Evolutionary conservation across 768 basidiomycete species (phyloP).

Genomic region (Serendipita sp.): DNA sequence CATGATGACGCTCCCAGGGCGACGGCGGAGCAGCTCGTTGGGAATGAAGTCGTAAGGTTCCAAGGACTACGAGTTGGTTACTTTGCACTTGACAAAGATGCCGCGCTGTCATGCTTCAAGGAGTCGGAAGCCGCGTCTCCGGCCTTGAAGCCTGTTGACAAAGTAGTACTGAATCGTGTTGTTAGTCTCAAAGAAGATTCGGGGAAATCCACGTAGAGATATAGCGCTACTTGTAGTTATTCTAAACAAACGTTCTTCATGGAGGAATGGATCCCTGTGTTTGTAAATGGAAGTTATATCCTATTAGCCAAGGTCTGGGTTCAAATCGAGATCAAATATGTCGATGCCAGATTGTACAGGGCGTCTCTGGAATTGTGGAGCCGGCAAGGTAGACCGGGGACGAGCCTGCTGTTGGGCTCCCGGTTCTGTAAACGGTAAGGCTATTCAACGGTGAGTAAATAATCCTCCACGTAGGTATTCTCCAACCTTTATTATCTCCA

Average conservation of each 20-base stretch:
- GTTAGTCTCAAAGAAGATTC: conserved; percentile 91
- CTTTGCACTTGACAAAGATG: conserved; percentile 83
- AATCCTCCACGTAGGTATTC: neutral
- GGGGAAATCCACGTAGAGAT: conserved; percentile 36
- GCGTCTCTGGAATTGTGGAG: conserved; percentile 43
- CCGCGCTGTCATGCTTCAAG: conserved; percentile 47
- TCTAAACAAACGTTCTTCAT: conserved; percentile 32
- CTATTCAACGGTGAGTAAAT: neutral
- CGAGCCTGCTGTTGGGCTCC: conserved; percentile 33
- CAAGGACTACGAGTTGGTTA: conserved; percentile 92
- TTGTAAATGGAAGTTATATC: neutral
- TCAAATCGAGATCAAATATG: conserved; percentile 70
- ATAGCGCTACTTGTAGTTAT: conserved; percentile 44
- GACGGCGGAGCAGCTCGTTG: conserved; percentile 64
- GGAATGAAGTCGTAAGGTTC: conserved; percentile 87
- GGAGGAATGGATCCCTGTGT: neutral
- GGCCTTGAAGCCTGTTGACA: conserved; percentile 49
- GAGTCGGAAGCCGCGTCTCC: conserved; percentile 29
- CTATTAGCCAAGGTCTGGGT: conserved; percentile 43
- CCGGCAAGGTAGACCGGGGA: conserved; percentile 35
- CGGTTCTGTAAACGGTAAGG: neutral
- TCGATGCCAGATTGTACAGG: conserved; percentile 35
- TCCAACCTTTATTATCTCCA: conserved; percentile 41
- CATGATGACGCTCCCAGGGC: conserved; percentile 49
- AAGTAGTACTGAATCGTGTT: conserved; percentile 74